A percentile compares a stretch with the other conserved stretches of the same genome.
phyloP scores from a whole-genome alignment of 2,329 filamentous ascomycete species.

The Talaromyces sp. region DNA sequence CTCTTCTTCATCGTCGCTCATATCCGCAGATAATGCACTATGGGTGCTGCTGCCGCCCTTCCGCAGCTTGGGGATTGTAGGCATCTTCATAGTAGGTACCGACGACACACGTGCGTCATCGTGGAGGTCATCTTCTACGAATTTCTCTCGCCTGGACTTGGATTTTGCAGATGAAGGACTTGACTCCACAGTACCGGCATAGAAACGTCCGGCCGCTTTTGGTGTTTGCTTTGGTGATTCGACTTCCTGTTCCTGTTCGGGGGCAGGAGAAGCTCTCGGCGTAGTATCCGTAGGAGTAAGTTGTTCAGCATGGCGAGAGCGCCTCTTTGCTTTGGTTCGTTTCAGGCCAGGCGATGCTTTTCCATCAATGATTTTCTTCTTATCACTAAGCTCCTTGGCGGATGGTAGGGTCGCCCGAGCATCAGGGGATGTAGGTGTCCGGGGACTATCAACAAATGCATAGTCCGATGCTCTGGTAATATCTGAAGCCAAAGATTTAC shows the following conservation, averaged over 20 bases:
- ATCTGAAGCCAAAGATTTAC: slow-evolving; percentile 32
- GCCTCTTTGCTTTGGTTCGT: slow-evolving; percentile 42
- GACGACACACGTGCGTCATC: slow-evolving; percentile 44
- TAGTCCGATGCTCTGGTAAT: slow-evolving; percentile 38
- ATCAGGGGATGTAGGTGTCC: slow-evolving; percentile 26
- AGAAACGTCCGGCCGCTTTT: slow-evolving; percentile 19
- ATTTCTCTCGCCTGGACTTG: slow-evolving; percentile 28
- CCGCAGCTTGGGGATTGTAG: slow-evolving; percentile 45
- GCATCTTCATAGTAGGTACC: slow-evolving; percentile 47
- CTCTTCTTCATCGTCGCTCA: slow-evolving; percentile 28
- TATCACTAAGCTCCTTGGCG: slow-evolving; percentile 24
- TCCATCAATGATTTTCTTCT: slow-evolving; percentile 29
- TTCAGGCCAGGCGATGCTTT: slow-evolving; percentile 38
- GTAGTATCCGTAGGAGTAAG: slow-evolving; percentile 30
- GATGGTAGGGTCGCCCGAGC: slow-evolving; percentile 35
- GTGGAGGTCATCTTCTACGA: slow-evolving; percentile 30
- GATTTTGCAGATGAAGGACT: slow-evolving; percentile 14
- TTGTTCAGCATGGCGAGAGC: slow-evolving; percentile 40
- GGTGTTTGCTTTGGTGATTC: slow-evolving; percentile 21
- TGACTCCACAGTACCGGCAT: slow-evolving; percentile 8
- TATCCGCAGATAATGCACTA: slow-evolving; percentile 16
- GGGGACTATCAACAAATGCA: slow-evolving; percentile 25
- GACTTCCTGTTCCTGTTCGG: slow-evolving; percentile 27
- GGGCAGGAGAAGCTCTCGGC: slow-evolving; percentile 25
- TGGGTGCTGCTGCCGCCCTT: slow-evolving; percentile 35